A percentile compares a stretch with the other conserved stretches of the same genome.
These are phyloP conservation scores for Haplosporangium gracile DNA, from an alignment of 192 early-diverging fungal species.

Conservation along the genomic window DNA sequence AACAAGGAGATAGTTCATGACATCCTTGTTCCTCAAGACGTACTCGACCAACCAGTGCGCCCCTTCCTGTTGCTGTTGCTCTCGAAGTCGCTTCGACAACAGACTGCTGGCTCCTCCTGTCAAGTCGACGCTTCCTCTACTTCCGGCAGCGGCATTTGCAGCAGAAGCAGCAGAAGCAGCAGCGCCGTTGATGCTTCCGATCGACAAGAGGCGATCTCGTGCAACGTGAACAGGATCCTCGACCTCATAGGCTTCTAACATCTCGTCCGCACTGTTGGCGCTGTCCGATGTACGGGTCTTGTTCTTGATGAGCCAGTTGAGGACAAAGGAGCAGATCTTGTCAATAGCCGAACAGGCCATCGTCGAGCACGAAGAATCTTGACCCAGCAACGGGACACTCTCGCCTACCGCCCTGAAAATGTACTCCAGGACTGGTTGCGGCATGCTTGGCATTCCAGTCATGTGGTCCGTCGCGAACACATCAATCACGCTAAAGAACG, in stretches of 20 bases:
- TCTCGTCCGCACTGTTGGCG: constrained; percentile 16
- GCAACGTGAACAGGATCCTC: not conserved
- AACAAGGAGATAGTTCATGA: constrained; percentile 71
- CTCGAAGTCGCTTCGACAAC: not conserved
- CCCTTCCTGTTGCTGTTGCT: not conserved
- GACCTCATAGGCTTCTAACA: constrained; percentile 5
- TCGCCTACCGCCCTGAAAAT: constrained; percentile 79
- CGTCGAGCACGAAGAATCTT: constrained; percentile 58
- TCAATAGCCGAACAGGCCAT: constrained; percentile 80
- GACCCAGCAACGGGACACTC: constrained; percentile 63
- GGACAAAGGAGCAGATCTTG: constrained; percentile 77
- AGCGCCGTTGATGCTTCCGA: not conserved
- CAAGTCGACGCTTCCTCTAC: not conserved
- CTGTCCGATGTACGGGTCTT: constrained; percentile 24
- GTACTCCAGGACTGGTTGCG: constrained; percentile 70
- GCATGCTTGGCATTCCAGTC: constrained; percentile 68
- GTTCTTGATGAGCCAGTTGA: constrained; percentile 58
- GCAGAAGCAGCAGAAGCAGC: not conserved
- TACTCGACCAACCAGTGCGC: constrained; percentile 70
- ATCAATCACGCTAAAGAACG: constrained; percentile 78
- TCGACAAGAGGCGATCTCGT: not conserved
- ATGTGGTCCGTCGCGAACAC: constrained; percentile 76
- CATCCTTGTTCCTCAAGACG: constrained; percentile 68
- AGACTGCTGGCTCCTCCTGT: not conserved
- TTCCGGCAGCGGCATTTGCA: not conserved